Base-by-base conservation (phyloP, 169 alveolate genomes). In the Plasmodium chabaudi region DNA sequence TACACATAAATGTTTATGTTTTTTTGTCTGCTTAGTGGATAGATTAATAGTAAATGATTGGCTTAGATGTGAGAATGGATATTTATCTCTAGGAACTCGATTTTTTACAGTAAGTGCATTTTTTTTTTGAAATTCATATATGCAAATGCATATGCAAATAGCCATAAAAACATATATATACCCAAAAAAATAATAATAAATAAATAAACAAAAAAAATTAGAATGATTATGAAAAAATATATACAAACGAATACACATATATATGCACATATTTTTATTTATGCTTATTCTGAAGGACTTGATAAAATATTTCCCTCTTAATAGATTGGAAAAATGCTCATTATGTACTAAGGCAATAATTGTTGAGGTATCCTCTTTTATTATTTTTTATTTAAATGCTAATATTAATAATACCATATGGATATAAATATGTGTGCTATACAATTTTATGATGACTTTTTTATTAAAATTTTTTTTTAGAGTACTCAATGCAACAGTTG, bases 321-420 rank as follows among this genome's bases (percentile, higher is more conserved):
- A 25, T 17, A 79, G 65, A 5, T 65, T 79, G 60, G 89, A 79
- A 34, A 79, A 79, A 34, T 79, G 89, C 19, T 79, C 89, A 1
- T 59, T 79, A 17, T 79, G 89, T 49, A 79, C 65, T 23, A 79
- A 64, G 39, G 79, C 77, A 65, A 57, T 79, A 57, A 79, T 79
- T 65, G 89, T 79, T 21, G 82, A 79, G 82, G 89, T 79, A 27
- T 23, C 9, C 19, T 61, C 12, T 5, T 61, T 61, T 25, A 9
- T 61, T 23, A 10, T 61, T 61, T 61, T 61, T 61, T 21, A 9
- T 67, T 42, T 67, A 34, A 34, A 34, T 34, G 42, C 5, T 34
- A 34, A 25, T 25, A 34, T 42, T 46, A 5, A 39, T 17, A 10
- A 42, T 57, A 19, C 1, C 10, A 9, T 51, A 13, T 51, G 23